Base-by-base conservation (phyloP, 441 rosid genomes). In the Kokia cookei region DNA sequence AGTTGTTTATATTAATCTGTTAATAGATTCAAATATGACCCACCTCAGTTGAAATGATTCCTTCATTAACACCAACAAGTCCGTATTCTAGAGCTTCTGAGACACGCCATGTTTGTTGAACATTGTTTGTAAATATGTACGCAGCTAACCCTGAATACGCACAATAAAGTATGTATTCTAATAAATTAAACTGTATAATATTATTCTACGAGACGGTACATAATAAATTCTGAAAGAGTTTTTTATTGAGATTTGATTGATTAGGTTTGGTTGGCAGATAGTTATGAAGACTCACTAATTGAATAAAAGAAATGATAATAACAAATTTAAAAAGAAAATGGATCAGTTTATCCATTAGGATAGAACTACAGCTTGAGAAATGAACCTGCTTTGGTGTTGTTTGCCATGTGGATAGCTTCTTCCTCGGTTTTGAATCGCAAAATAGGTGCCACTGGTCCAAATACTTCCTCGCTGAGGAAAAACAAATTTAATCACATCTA, bases 361-460 rank as follows among this genome's bases (percentile, higher is more conserved):
- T 50, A 42, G 27, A 54, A 71, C 7, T 72, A 27, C 48, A 71
- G 57, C 61, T 45, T 59, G 48, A 69, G 61, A 71, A 40, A 76
- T 45, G 53, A 73, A 88, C 97, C 99, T 86, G 97, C 93, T 72
- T 81, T 90, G 48, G 99, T 96, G 83, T 92, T 86, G 61, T 93
- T 96, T 55, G 98, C 97, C 75, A 92, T 74, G 58, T 47, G 75
- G 74, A 96, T 87, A 65, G 98, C 98, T 42, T 93, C 99, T 71
- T 92, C 96, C 86, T 96, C 98, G 3, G 96, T 96, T 83, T 83
- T 89, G 82, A 96, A 96, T 43, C 83, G 84, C 84, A 90, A 65
- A 48, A 96, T 85, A 26, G 98, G 97, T 55, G 97, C 98, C 76
- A 96, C 97, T 19, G 99, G 99, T 83, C 98, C 99, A 63, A 93